Evolutionary conservation across 306 rosid species (phyloP).

Genomic region (Quillaja saponaria): DNA sequence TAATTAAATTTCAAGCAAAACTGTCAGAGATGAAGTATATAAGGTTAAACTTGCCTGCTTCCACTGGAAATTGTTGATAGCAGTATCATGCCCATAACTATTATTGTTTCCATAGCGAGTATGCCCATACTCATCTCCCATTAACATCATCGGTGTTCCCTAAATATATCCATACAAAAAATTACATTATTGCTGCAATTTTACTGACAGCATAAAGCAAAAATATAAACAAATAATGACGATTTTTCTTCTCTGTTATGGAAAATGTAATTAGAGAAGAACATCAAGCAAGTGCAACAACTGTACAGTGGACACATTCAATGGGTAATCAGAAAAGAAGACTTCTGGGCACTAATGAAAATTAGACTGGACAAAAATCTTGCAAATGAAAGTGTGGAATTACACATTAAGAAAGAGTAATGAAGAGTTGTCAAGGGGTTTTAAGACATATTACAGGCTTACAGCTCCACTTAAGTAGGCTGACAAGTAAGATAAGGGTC

Average conservation of each 20-base stretch:
- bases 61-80: constrained; percentile 83
- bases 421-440: too few species aligned
- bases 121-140: constrained; percentile 98
- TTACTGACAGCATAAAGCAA: constrained; percentile 26
- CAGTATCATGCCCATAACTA: constrained; percentile 88
- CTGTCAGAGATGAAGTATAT: constrained; percentile 20
- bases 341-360: neutral
- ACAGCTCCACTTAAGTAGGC: too few species aligned
- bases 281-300: too few species aligned
- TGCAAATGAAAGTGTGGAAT: neutral
- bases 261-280: constrained; percentile 16
- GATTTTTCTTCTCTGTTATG: constrained; percentile 22
- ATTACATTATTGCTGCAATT: constrained; percentile 22
- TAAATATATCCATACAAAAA: constrained; percentile 43
- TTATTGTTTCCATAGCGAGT: constrained; percentile 92
- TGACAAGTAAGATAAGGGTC: too few species aligned
- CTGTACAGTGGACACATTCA: too few species aligned
- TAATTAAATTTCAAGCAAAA: constrained; percentile 24
- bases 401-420: too few species aligned
- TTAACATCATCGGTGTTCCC: constrained; percentile 98
- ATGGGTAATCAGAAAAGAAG: too few species aligned
- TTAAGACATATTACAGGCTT: too few species aligned
- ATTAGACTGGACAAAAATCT: constrained; percentile 10
- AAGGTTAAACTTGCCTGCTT: constrained; percentile 46
- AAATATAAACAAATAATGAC: constrained; percentile 14